Base-by-base conservation (phyloP, 441 rosid species). In the Erodium moschatum region DNA sequence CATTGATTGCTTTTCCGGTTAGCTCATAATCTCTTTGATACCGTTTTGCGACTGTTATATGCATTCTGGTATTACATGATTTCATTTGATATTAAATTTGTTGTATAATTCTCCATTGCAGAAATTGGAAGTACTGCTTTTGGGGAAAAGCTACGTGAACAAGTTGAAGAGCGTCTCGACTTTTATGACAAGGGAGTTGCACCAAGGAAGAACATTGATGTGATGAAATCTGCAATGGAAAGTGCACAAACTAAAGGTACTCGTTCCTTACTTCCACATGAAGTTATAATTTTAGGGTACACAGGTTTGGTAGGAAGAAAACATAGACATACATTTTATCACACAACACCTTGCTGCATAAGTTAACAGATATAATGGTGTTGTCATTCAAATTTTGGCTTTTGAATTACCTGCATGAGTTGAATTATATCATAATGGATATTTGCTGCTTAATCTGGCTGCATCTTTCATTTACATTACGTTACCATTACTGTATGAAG, bases 171-270 rank as follows among this genome's bases (percentile, higher is more conserved):
- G 80, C 81, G 97, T 69, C 81, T 94, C 13, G 97, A 89, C 64
- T 94, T 94, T 76, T 94, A 94, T 21, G 98, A 94, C 81, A 94
- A 89, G 84, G 97, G 97, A 24, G 85, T 94, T 76, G 92, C 97
- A 63, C 99, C 99, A 21, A 91, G 96, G 13, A 94, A 94, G 81
- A 94, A 94, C 70, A 84, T 89, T 72, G 99, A 94, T 79, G 96
- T 89, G 61, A 94, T 94, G 97, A 91, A 89, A 81, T 81, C 85
- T 65, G 98, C 93, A 5, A 79, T 89, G 13, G 93, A 81, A 60
- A 76, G 50, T 65, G 73, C 85, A 15, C 81, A 79, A 67, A 75
- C 68, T 67, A 77, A 84, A 82, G 97, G 98, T 92, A 61, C 27
- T 15, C 29, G 54, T 66, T 12, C 3, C 70, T 13, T 73, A 5